A percentile compares a stretch with the other conserved stretches of the same genome.
These are phyloP conservation scores for Mucuna pruriens DNA, from an alignment of 306 rosid species.

Conservation along the genomic window DNA sequence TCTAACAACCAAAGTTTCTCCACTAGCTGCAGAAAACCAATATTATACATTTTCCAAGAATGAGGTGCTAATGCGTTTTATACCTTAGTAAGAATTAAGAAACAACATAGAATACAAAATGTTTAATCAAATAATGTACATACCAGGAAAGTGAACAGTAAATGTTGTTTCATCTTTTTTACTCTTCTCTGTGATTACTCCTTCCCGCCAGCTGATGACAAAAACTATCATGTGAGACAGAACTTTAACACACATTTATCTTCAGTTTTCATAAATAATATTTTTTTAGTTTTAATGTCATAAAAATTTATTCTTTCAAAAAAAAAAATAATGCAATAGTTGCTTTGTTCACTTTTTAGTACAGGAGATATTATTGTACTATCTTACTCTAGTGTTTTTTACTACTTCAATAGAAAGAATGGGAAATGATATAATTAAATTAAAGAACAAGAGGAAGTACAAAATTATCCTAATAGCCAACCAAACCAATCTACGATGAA, in stretches of 20 bases:
- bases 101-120: background rate
- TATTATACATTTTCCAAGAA: conserved; percentile 24
- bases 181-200: conserved; percentile 79
- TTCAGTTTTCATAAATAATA: background rate
- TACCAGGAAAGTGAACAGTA: conserved; percentile 86
- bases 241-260: conserved; percentile 16
- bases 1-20: conserved; percentile 76
- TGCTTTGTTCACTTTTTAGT: background rate
- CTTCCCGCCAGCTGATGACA: conserved; percentile 91
- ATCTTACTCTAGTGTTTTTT: background rate
- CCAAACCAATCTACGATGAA: background rate
- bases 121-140: conserved; percentile 11
- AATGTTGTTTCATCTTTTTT: conserved; percentile 76
- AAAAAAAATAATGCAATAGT: background rate
- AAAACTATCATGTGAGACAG: conserved; percentile 33
- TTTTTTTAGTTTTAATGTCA: background rate
- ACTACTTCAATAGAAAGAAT: background rate
- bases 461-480: background rate
- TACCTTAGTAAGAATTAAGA: conserved; percentile 13
- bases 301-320: background rate
- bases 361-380: background rate
- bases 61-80: background rate
- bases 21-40: conserved; percentile 63
- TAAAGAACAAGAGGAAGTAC: background rate
- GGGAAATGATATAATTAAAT: background rate